A percentile compares a stretch with the other conserved stretches of the same genome.
phyloP scores from a whole-genome alignment of 495 filamentous ascomycete genomes.

The Chaetomidium leptoderma region DNA sequence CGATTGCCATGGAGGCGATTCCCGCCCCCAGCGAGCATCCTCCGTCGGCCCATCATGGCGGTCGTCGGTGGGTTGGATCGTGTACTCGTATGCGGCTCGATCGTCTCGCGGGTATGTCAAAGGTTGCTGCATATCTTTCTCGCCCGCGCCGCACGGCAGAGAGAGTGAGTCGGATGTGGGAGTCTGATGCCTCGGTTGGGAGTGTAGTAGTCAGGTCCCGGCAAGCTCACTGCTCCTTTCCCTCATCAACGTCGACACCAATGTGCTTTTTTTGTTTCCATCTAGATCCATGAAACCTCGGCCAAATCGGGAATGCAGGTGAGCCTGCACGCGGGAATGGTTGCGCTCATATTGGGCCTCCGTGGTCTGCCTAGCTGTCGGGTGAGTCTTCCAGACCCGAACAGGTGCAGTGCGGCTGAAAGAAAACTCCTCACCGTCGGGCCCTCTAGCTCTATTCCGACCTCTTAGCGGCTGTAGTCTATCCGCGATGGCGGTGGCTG shows the following conservation, averaged over 20 bases:
- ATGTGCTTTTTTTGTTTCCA: not conserved
- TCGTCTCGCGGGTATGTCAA: constrained; percentile 7
- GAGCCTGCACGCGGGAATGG: constrained; percentile 2
- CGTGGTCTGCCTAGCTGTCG: not conserved
- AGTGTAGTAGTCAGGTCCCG: too few species aligned
- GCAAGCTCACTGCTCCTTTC: not conserved
- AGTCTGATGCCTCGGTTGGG: too few species aligned
- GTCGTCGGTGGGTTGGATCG: constrained; percentile 28
- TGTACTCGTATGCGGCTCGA: constrained; percentile 26
- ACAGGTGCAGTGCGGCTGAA: constrained; percentile 31
- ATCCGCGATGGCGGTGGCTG: constrained; percentile 23
- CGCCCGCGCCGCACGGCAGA: not conserved
- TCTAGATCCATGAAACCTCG: not conserved
- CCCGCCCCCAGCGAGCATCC: not conserved
- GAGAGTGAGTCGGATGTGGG: not conserved
- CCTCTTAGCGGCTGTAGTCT: constrained; percentile 12
- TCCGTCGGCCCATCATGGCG: constrained; percentile 15
- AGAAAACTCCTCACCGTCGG: constrained; percentile 13
- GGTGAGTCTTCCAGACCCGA: constrained; percentile 20
- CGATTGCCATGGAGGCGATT: constrained; percentile 10
- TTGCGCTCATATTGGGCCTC: constrained; percentile 23
- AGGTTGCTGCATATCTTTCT: constrained; percentile 23
- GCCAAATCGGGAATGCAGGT: constrained; percentile 15
- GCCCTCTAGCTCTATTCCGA: constrained; percentile 16
- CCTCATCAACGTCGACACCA: not conserved